Conservation (phyloP, 129 eudicot species). For the Tagetes patula region DNA sequence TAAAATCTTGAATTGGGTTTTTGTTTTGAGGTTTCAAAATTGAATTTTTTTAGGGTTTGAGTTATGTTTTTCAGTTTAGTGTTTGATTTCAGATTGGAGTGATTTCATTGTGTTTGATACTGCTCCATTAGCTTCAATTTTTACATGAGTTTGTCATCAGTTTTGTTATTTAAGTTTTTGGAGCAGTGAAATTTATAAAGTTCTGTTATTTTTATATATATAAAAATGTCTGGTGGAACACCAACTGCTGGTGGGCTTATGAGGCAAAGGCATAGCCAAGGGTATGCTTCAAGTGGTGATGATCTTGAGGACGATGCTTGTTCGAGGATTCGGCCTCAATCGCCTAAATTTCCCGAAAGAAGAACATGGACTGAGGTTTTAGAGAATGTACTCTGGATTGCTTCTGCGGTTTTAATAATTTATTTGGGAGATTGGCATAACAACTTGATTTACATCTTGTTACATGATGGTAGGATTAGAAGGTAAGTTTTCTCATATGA, state of each 20-base stretch:
- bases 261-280: constrained; percentile 91
- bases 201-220: background rate
- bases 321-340: constrained; percentile 48
- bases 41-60: constrained; percentile 16
- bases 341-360: constrained; percentile 44
- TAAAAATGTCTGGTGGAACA: constrained; percentile 79
- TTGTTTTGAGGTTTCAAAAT: constrained; percentile 9
- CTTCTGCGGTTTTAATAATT: constrained; percentile 61
- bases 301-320: constrained; percentile 96
- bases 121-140: constrained; percentile 23
- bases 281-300: constrained; percentile 83
- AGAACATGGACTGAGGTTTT: constrained; percentile 69
- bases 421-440: constrained; percentile 78
- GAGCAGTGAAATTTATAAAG: constrained; percentile 21
- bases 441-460: constrained; percentile 61
- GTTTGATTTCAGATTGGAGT: constrained; percentile 3
- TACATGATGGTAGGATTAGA: constrained; percentile 73
- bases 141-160: constrained; percentile 8
- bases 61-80: background rate
- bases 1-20: constrained; percentile 17
- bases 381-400: constrained; percentile 88
- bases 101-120: constrained; percentile 5
- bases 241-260: constrained; percentile 68
- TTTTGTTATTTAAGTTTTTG: constrained; percentile 2
- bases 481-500: constrained; percentile 45